phyloP scores from a whole-genome alignment of 75 land plant species.

The Picea glauca region DNA sequence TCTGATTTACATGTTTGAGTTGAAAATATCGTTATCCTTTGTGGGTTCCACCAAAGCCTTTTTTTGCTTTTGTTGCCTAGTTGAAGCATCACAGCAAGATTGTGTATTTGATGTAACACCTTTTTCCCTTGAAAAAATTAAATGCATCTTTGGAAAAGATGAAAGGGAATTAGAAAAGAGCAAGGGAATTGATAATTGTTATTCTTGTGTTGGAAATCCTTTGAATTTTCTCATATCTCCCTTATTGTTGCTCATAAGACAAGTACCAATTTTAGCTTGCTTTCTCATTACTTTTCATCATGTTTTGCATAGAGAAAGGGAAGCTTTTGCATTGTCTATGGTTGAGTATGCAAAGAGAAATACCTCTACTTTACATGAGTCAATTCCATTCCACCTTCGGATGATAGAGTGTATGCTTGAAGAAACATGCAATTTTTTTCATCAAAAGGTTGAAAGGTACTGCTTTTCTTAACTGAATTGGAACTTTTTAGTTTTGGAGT shows the following conservation, averaged over 20 bases:
- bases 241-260: neutral
- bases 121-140: neutral
- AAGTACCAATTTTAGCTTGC: neutral
- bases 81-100: neutral
- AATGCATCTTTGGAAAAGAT: neutral
- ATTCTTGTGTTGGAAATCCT: neutral
- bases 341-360: conserved; percentile 32
- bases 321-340: conserved; percentile 39
- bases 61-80: neutral
- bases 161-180: neutral
- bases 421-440: conserved; percentile 50
- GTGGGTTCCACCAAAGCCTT: neutral
- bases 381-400: conserved; percentile 42
- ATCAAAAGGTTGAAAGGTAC: conserved; percentile 53
- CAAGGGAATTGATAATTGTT: neutral
- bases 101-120: neutral
- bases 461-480: neutral
- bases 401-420: conserved; percentile 50
- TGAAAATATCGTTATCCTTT: too few species aligned
- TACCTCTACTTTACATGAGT: conserved; percentile 12
- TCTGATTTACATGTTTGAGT: too few species aligned
- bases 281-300: neutral
- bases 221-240: neutral
- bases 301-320: conserved; percentile 35
- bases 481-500: conserved; percentile 1